These are phyloP conservation scores for Boletus huronensis DNA, from an alignment of 768 basidiomycete species.

Conservation along the genomic window DNA sequence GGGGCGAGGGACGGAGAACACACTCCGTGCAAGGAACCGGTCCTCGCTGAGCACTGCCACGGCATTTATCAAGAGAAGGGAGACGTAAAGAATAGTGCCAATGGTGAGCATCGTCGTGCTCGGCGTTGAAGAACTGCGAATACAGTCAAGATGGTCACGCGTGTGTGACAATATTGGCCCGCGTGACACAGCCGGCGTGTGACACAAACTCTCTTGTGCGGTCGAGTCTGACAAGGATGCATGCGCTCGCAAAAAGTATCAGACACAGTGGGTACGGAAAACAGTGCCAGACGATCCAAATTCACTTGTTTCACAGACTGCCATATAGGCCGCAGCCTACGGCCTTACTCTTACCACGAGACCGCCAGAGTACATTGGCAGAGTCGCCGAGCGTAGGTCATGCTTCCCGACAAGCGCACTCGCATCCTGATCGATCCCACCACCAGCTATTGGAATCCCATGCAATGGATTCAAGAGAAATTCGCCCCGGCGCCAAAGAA, in stretches of 20 bases:
- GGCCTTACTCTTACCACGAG: slow-evolving; percentile 3
- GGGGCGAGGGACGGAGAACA: slow-evolving; percentile 30
- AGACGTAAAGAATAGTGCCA: slow-evolving; percentile 79
- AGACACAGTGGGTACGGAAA: slow-evolving; percentile 22
- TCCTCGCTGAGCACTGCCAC: slow-evolving; percentile 96
- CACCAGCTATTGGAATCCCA: slow-evolving; percentile 52
- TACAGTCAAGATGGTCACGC: background rate
- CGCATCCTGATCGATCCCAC: background rate
- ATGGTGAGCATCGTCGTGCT: slow-evolving; percentile 49
- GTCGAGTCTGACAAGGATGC: slow-evolving; percentile 22
- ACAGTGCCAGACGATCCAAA: background rate
- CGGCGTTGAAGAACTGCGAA: slow-evolving; percentile 6
- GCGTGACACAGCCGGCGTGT: slow-evolving; percentile 16
- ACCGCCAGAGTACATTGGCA: slow-evolving; percentile 32
- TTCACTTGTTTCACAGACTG: slow-evolving; percentile 12
- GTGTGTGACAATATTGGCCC: slow-evolving; percentile 12
- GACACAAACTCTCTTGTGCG: slow-evolving; percentile 11
- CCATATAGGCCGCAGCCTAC: slow-evolving; percentile 10
- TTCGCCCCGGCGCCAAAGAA: slow-evolving; percentile 47
- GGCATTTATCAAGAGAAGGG: slow-evolving; percentile 87
- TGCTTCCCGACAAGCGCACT: background rate
- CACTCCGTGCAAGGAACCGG: slow-evolving; percentile 89
- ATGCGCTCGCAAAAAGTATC: slow-evolving; percentile 22
- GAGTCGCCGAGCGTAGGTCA: slow-evolving; percentile 45
- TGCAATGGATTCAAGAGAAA: slow-evolving; percentile 63